Base-by-base conservation (phyloP, 2,329 filamentous ascomycete species). In the Nemania serpens region DNA sequence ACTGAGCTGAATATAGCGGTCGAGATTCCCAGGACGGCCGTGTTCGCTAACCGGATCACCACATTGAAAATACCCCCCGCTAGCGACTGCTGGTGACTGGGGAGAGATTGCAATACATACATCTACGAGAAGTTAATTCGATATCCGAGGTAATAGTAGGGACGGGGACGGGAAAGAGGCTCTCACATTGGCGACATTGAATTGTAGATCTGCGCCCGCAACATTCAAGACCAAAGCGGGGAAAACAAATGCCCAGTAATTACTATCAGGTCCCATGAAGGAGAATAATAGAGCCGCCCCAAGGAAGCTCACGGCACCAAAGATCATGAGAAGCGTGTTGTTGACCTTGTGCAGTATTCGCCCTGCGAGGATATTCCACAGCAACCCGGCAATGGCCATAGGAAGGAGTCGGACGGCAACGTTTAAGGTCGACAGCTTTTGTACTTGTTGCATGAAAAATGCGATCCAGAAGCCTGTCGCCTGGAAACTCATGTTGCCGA, bases 1-100 rank as follows among this genome's bases (percentile, higher is more conserved):
- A 82, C 78, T 0, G 80, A 80, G 64, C 81, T 82, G 67, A 83
- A 88, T 7, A 88, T 78, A 0, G 86, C 86, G 0, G 87, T 89
- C 2, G 84, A 81, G 50, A 89, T 80, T 1, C 85, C 86, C 55
- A 88, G 80, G 3, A 85, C 84, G 1, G 88, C 75, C 0, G 86
- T 86, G 52, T 80, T 80, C 50, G 82, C 83, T 3, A 90, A 76
- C 58, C 86, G 82, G 43, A 84, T 84, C 20, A 88, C 79, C 2
- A 88, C 89, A 71, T 90, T 88, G 68, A 90, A 86, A 42, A 91
- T 84, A 1, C 86, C 87, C 5, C 88, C 87, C 0, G 87, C 87
- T 13, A 90, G 81, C 0, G 84, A 86, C 66, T 91, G 86, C 65
- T 88, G 84, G n/a, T 82, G 77, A 1, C 77, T 72, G 0, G 86